Base-by-base conservation (phyloP, 2,329 filamentous ascomycete genomes). In the Fusarium stilboides region DNA sequence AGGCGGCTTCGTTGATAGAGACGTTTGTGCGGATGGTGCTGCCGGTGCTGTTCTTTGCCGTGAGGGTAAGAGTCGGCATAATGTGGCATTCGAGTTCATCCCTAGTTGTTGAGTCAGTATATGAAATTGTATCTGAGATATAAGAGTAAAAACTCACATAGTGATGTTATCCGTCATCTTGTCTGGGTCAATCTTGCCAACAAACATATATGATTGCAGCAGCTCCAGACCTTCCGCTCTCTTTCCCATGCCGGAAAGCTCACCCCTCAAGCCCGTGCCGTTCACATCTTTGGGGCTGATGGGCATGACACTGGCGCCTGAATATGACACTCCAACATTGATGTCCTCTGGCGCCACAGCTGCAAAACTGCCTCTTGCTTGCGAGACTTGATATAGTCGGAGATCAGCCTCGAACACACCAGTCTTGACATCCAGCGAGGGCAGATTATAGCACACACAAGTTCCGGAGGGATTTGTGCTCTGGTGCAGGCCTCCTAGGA, bases 391-490 rank as follows among this genome's bases (percentile, higher is more conserved):
- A 80, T 89, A 96, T 62, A 96, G 82, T 55, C 92, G 86, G 51
- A 96, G 79, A 76, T 96, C 93, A 31, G 92, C 92, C 78, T 92
- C 87, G 77, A 96, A 96, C 17, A 89, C 82, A 31, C 92, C 92
- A 1, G 87, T 89, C 6, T 79, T 79, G 71, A 87, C 88, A 80
- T 95, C 87, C 59, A 94, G 85, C 39, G 87, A 88, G 1, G 91
- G 89, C 24, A 97, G 80, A 77, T 96, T 97, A 82, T 95, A 96
- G 85, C 93, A 97, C 47, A 93, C 88, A 61, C 91, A 91, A 47
- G 93, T 87, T 51, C 93, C 93, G 12, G 92, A 91, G 7, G 92
- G 91, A 70, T 94, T 95, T 24, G 87, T 86, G 42, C 89, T 87
- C 62, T 85, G 81, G 15, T 83, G 81, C 49, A 94, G 83, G 26